Base-by-base conservation (phyloP, 345 rosid species). In the Hibiscus tridactylites region DNA sequence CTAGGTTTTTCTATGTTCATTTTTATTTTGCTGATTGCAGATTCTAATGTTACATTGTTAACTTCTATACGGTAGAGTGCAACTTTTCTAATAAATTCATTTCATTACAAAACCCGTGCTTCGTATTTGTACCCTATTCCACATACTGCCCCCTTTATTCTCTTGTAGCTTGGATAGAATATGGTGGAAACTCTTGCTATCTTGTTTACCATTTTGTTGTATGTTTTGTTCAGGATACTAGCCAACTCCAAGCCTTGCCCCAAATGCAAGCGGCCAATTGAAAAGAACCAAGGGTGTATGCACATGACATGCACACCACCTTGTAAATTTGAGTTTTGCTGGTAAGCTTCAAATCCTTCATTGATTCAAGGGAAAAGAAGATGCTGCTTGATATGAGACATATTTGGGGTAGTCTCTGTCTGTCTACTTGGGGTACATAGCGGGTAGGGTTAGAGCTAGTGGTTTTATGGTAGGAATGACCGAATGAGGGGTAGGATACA, bases 171-270 rank as follows among this genome's bases (percentile, higher is more conserved):
- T 49, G 39, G 24, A 9, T 67, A 28, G 1, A 67, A 67, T 46
- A 67, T 67, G 58, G 15, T 67, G 57, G 58, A 47, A 47, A 47
- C 24, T 49, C 7, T 47, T 49, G 24, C 59, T 49, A 29, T 57
- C 33, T 68, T 42, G 33, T 68, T 57, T 53, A 42, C 61, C 15
- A 57, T 69, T 46, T 53, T 65, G 44, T 31, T 58, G 4, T 21
- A 9, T 65, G 62, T 74, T 52, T 66, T 72, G 56, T 63, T 15
- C 88, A 95, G 98, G 98, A 96, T 96, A 76, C 89, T 96, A 63
- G 99, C 99, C 67, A 96, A 96, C 79, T 96, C 99, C 49, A 96
- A 96, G 86, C 99, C 99, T 72, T 92, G 99, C 84, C 99, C 99
- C 1, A 96, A 86, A 81, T 92, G 99, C 84, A 96, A 95, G 85